Percentiles rank a stretch among this genome's conserved stretches.
Conservation (phyloP, 176 grass and related monocot species). For the Poa pratensis region DNA sequence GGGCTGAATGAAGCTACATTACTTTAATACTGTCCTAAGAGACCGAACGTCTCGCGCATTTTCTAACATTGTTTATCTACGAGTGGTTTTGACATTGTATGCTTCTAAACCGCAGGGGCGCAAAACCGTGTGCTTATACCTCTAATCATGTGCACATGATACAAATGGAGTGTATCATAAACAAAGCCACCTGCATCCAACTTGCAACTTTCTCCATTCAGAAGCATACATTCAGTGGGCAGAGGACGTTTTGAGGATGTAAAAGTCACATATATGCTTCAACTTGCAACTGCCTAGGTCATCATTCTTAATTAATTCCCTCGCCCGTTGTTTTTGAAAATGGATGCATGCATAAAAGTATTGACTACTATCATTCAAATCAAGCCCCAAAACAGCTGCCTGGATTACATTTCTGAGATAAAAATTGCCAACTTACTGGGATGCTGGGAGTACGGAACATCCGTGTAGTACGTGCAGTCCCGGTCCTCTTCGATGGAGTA, state of each 20-base stretch:
- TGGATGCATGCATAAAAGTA: background rate
- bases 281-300: background rate
- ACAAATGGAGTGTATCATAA: slow-evolving; percentile 29
- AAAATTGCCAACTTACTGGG: slow-evolving; percentile 48
- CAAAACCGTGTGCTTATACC: slow-evolving; percentile 45
- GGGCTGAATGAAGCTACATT: background rate
- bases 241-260: slow-evolving; percentile 17
- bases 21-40: background rate
- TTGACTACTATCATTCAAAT: background rate
- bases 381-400: background rate
- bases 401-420: background rate
- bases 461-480: slow-evolving; percentile 79
- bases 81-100: background rate
- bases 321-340: background rate
- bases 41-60: background rate
- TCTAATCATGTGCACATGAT: slow-evolving; percentile 16
- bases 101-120: background rate
- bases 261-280: background rate
- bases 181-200: slow-evolving; percentile 27
- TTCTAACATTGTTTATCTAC: background rate
- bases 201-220: slow-evolving; percentile 18
- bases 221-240: slow-evolving; percentile 47
- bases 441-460: slow-evolving; percentile 47
- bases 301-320: background rate
- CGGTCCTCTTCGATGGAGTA: slow-evolving; percentile 79